Evolutionary conservation across 2,329 filamentous ascomycete genomes (phyloP).

Genomic region (Colletotrichum godetiae): DNA sequence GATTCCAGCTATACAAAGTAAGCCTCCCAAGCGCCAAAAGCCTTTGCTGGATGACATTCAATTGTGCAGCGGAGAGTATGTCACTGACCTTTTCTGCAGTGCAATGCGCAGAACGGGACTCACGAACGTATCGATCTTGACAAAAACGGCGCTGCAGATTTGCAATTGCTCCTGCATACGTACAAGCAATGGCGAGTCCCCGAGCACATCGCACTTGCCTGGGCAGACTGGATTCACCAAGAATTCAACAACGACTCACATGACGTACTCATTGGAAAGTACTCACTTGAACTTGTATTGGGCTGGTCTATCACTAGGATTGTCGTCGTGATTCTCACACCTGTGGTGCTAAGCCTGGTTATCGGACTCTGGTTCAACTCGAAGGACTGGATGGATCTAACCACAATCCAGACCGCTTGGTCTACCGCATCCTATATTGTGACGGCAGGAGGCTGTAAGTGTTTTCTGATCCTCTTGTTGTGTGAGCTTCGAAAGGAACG

Average conservation of each 20-base stretch:
- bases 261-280: background rate
- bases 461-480: background rate
- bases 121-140: background rate
- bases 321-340: background rate
- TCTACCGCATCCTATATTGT: background rate
- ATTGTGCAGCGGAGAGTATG: no score
- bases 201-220: background rate
- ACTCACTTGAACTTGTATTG: background rate
- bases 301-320: background rate
- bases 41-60: no score
- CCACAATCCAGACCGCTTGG: background rate
- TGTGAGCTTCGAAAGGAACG: background rate
- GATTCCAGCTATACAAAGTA: no score
- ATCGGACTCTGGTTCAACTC: background rate
- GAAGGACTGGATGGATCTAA: background rate
- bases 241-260: background rate
- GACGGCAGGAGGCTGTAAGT: background rate
- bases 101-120: background rate
- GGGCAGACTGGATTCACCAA: background rate
- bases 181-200: background rate
- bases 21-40: no score
- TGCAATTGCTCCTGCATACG: background rate
- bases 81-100: background rate
- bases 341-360: background rate
- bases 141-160: background rate